Conservation (phyloP, 2,329 filamentous ascomycete genomes). For the Talaromyces verruculosus region DNA sequence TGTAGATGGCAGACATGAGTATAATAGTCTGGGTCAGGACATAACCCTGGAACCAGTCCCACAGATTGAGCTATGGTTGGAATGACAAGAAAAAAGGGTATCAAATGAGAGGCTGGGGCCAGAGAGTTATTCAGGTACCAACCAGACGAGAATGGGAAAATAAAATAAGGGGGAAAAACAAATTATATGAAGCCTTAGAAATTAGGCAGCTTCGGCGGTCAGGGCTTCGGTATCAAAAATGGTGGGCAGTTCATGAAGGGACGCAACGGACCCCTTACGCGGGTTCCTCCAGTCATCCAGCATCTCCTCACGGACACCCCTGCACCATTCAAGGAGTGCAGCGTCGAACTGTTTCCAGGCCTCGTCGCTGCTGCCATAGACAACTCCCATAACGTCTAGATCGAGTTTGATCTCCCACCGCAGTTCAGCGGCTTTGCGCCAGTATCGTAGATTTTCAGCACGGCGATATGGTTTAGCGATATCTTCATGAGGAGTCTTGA, state of each 20-base stretch:
- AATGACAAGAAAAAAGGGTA: constrained; percentile 23
- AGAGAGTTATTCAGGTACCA: constrained; percentile 24
- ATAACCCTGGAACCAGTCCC: neutral
- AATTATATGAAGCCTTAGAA: neutral
- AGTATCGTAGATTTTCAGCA: constrained; percentile 91
- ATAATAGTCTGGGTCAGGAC: neutral
- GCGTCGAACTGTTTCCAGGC: constrained; percentile 80
- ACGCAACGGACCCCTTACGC: constrained; percentile 30
- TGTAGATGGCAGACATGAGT: neutral
- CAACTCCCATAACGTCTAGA: constrained; percentile 82
- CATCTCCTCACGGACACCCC: constrained; percentile 78
- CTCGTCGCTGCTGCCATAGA: constrained; percentile 66
- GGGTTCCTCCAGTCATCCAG: constrained; percentile 64
- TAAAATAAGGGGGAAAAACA: constrained; percentile 21
- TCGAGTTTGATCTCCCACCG: constrained; percentile 85
- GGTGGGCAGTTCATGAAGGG: constrained; percentile 15
- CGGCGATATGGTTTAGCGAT: constrained; percentile 91
- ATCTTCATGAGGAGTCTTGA: constrained; percentile 86
- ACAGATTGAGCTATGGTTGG: neutral
- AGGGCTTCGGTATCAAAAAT: constrained; percentile 20
- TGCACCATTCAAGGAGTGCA: constrained; percentile 80
- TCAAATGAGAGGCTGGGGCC: constrained; percentile 20
- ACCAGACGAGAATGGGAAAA: constrained; percentile 19
- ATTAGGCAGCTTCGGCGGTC: constrained; percentile 13
- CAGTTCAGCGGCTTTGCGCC: constrained; percentile 92